Evolutionary conservation across 2,329 filamentous ascomycete genomes (phyloP), one percentile per base, ranked within the genome.

Genomic region (Cytospora piceae): DNA sequence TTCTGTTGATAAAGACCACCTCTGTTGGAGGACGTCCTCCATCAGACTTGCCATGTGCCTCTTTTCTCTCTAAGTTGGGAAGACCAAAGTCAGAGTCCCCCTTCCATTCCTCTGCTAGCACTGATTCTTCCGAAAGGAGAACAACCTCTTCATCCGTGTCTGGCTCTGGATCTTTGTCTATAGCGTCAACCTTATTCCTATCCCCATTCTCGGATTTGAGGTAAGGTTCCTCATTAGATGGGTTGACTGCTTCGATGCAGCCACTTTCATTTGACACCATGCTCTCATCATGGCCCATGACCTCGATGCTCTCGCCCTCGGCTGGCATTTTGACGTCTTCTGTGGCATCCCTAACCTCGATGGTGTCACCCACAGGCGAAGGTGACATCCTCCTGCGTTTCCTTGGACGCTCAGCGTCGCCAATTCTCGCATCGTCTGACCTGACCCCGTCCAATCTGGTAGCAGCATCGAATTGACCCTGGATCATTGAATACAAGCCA

Each of bases 401-500:
- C 56, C 69, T 72, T n/a, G 71, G 68, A 49, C 73, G 70, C 37
- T 71, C 72, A 11, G 74, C 69, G 14, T 70, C 69, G n/a, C 68
- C 62, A 20, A 68, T 71, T 24, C n/a, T 49, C n/a, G 46, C 46
- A 31, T 69, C 70, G 9, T 74, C 72, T 15, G 67, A 65, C 51
- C 69, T 68, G 65, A 71, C 58, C 15, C 54, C 65, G 64, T 70
- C 71, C 24, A 75, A 57, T 69, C 75, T 78, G 70, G 80, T 77
- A 58, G 82, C 82, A 46, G 83, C 81, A 68, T 90, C 85, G 71
- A 88, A 88, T 70, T 89, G 86, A 20, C 86, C 83, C 75, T 91
- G 89, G 17, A 92, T 90, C 56, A 91, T 78, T 14, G 89, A 89
- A 75, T 92, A 92, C 0, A 92, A 82, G 1, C 89, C 89, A 74